Percentiles rank a stretch among this genome's conserved stretches.
These are phyloP conservation scores for Onygenales sp. DNA, from an alignment of 2,329 filamentous ascomycete genomes.

Conservation along the genomic window DNA sequence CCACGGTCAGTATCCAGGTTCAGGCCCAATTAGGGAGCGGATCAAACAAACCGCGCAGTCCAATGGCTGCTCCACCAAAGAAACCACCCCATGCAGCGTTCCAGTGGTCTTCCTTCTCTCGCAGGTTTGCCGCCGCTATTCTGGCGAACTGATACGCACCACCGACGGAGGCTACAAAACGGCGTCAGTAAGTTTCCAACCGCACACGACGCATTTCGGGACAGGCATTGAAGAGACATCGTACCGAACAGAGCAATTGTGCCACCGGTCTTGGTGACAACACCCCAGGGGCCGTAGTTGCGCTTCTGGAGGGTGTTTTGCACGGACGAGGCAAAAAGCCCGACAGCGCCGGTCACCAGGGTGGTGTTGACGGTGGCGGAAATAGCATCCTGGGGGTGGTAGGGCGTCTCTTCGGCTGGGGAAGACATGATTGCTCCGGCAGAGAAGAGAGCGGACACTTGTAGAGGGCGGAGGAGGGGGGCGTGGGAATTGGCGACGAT, in stretches of 20 bases:
- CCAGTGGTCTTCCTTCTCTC: constrained; percentile 70
- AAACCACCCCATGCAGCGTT: constrained; percentile 71
- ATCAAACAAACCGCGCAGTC: constrained; percentile 55
- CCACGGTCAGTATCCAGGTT: background rate
- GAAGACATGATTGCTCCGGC: constrained; percentile 34
- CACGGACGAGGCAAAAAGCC: constrained; percentile 64
- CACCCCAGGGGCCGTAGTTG: constrained; percentile 70
- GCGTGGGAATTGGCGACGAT: background rate
- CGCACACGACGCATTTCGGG: background rate
- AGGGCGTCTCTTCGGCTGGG: constrained; percentile 41
- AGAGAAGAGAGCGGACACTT: background rate
- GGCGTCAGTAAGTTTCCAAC: constrained; percentile 8
- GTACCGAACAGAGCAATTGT: constrained; percentile 61
- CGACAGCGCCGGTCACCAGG: constrained; percentile 55
- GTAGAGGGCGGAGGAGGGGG: background rate
- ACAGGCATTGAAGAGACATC: constrained; percentile 13
- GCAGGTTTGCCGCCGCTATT: constrained; percentile 70
- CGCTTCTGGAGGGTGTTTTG: constrained; percentile 78
- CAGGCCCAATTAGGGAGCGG: constrained; percentile 20
- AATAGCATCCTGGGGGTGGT: constrained; percentile 67
- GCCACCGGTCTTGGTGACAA: constrained; percentile 70
- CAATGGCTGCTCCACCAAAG: constrained; percentile 61
- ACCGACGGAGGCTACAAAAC: constrained; percentile 55
- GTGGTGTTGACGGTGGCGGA: constrained; percentile 55
- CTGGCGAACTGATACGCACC: constrained; percentile 69